Percentiles rank a stretch among this genome's conserved stretches.
phyloP scores from a whole-genome alignment of 805 yeast species.

The Torulaspora gathmanii region DNA sequence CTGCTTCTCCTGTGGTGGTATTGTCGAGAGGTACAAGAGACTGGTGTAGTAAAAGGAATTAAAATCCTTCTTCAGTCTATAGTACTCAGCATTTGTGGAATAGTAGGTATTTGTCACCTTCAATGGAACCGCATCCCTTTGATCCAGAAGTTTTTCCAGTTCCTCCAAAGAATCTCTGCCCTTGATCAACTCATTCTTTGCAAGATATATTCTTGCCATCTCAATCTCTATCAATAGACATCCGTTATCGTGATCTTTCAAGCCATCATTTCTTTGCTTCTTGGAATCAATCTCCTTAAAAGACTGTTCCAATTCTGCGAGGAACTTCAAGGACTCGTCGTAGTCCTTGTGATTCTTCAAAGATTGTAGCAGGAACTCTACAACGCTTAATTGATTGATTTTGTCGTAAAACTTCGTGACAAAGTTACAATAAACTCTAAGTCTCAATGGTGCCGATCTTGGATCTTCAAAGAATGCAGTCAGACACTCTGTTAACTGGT shows the following conservation, averaged over 20 bases:
- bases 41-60: slow-evolving; percentile 77
- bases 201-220: slow-evolving; percentile 65
- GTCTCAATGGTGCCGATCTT: slow-evolving; percentile 50
- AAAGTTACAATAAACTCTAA: slow-evolving; percentile 67
- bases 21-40: slow-evolving; percentile 74
- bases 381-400: slow-evolving; percentile 73
- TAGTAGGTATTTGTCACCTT: slow-evolving; percentile 79
- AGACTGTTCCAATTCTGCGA: slow-evolving; percentile 43
- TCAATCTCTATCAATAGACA: slow-evolving; percentile 58
- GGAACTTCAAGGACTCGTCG: slow-evolving; percentile 48
- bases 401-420: slow-evolving; percentile 61
- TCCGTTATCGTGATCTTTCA: slow-evolving; percentile 48
- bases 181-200: slow-evolving; percentile 49
- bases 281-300: slow-evolving; percentile 40
- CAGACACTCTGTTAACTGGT: slow-evolving; percentile 74
- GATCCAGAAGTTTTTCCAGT: slow-evolving; percentile 54
- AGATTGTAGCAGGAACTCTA: slow-evolving; percentile 63
- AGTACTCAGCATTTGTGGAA: slow-evolving; percentile 70
- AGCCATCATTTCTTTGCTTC: slow-evolving; percentile 35
- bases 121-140: slow-evolving; percentile 49
- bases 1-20: slow-evolving; percentile 34
- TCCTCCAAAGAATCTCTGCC: slow-evolving; percentile 66
- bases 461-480: slow-evolving; percentile 55
- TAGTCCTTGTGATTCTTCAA: slow-evolving; percentile 41
- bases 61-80: slow-evolving; percentile 71